Conservation (phyloP, 805 yeast species). For the Wickerhamiella vanderwaltii region DNA sequence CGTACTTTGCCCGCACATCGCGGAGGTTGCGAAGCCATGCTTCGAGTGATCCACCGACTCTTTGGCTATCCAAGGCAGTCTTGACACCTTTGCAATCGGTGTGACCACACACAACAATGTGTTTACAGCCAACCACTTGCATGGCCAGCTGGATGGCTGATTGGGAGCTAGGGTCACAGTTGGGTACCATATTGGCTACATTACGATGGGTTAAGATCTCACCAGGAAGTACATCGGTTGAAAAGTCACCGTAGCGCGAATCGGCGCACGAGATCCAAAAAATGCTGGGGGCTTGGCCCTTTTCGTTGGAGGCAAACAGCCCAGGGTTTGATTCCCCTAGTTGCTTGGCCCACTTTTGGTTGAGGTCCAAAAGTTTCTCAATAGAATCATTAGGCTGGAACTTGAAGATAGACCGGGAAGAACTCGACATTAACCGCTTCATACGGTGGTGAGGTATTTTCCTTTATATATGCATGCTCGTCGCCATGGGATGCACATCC, state of each 20-base stretch:
- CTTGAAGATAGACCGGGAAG: slow-evolving; percentile 17
- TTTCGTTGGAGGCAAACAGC: slow-evolving; percentile 50
- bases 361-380: slow-evolving; percentile 30
- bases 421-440: slow-evolving; percentile 3
- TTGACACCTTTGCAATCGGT: slow-evolving; percentile 90
- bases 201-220: slow-evolving; percentile 82
- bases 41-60: slow-evolving; percentile 56
- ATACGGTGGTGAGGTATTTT: slow-evolving; percentile 6
- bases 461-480: slow-evolving; percentile 1
- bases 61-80: slow-evolving; percentile 57
- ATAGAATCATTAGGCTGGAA: slow-evolving; percentile 29
- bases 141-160: slow-evolving; percentile 82
- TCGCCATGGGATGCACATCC: background rate
- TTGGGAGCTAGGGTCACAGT: slow-evolving; percentile 56
- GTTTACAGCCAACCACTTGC: slow-evolving; percentile 67
- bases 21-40: slow-evolving; percentile 58
- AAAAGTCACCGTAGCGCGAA: slow-evolving; percentile 73
- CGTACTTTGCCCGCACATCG: slow-evolving; percentile 52
- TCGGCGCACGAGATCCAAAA: slow-evolving; percentile 93
- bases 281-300: slow-evolving; percentile 87
- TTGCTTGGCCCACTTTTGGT: slow-evolving; percentile 35
- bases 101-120: slow-evolving; percentile 83
- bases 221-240: slow-evolving; percentile 73
- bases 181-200: slow-evolving; percentile 65
- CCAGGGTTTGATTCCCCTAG: slow-evolving; percentile 42